Conservation (phyloP, 345 rosid genomes). For the Acer saccharum region DNA sequence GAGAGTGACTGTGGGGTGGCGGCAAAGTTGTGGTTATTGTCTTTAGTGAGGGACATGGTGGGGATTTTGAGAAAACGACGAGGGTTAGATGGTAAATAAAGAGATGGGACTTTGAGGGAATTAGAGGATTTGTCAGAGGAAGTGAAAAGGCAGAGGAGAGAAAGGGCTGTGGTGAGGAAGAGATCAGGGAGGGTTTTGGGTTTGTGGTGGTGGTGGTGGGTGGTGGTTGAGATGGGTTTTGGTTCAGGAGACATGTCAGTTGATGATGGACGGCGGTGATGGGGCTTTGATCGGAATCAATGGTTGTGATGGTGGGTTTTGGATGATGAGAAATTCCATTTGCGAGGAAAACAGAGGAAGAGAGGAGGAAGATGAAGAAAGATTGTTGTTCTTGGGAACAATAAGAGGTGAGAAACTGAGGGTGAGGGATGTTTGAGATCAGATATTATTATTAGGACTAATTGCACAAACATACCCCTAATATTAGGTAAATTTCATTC, state of each 20-base stretch:
- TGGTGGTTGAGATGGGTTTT: not conserved
- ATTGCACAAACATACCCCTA: no score
- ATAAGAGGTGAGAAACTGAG: no score
- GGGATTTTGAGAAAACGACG: constrained; percentile 51
- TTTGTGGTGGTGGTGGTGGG: constrained; percentile 1
- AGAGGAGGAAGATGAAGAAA: no score
- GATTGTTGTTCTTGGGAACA: no score
- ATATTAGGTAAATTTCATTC: no score
- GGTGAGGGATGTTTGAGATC: no score
- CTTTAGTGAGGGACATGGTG: constrained; percentile 42
- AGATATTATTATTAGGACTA: no score
- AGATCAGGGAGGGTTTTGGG: constrained; percentile 37
- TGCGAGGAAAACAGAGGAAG: no score
- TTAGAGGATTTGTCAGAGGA: constrained; percentile 9
- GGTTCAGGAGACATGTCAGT: constrained; percentile 21
- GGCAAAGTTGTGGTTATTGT: constrained; percentile 20
- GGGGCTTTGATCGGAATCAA: no score
- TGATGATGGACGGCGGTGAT: not conserved
- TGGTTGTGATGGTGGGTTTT: not conserved
- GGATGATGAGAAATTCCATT: no score
- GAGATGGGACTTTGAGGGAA: constrained; percentile 33
- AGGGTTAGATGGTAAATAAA: constrained; percentile 40
- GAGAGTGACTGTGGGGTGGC: constrained; percentile 77
- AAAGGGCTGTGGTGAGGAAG: constrained; percentile 44
- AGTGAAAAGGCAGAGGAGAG: constrained; percentile 41